Conservation (phyloP, 345 rosid genomes). For the Punica granatum region DNA sequence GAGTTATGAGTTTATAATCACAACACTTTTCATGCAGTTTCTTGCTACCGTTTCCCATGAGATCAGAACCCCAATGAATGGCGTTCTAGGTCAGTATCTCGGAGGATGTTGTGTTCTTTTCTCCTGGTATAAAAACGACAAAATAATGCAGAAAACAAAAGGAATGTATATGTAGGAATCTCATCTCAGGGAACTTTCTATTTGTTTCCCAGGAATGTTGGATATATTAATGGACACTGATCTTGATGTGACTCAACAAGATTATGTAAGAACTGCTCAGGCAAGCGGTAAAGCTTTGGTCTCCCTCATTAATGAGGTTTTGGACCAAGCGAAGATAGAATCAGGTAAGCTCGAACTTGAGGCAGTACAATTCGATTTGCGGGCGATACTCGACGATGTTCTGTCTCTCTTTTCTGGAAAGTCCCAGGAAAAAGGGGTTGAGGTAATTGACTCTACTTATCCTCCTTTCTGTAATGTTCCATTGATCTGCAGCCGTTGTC, state of each 20-base stretch:
- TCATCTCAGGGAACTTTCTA: background rate
- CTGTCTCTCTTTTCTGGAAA: slow-evolving; percentile 85
- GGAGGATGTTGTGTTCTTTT: background rate
- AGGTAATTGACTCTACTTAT: slow-evolving; percentile 38
- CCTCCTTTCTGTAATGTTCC: background rate
- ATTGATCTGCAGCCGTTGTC: slow-evolving; percentile 1
- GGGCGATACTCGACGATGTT: slow-evolving; percentile 85
- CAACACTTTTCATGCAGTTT: slow-evolving; percentile 42
- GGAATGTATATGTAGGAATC: background rate
- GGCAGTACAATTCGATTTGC: slow-evolving; percentile 68
- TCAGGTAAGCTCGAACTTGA: slow-evolving; percentile 97
- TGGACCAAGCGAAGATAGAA: slow-evolving; percentile 93
- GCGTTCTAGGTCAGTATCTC: slow-evolving; percentile 77
- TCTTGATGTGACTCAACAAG: slow-evolving; percentile 84
- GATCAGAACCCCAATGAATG: slow-evolving; percentile 98
- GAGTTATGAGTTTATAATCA: background rate
- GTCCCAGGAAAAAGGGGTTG: slow-evolving; percentile 80
- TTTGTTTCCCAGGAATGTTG: slow-evolving; percentile 70
- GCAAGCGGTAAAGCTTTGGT: slow-evolving; percentile 92
- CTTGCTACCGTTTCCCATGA: slow-evolving; percentile 99
- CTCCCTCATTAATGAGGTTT: slow-evolving; percentile 81
- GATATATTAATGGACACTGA: slow-evolving; percentile 87
- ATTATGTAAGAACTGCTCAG: slow-evolving; percentile 84
- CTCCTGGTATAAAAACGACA: background rate
- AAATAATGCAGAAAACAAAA: background rate